Percentiles rank a stretch among this genome's conserved stretches.
phyloP scores from a whole-genome alignment of 345 rosid genomes.

The Tarenaya hassleriana region DNA sequence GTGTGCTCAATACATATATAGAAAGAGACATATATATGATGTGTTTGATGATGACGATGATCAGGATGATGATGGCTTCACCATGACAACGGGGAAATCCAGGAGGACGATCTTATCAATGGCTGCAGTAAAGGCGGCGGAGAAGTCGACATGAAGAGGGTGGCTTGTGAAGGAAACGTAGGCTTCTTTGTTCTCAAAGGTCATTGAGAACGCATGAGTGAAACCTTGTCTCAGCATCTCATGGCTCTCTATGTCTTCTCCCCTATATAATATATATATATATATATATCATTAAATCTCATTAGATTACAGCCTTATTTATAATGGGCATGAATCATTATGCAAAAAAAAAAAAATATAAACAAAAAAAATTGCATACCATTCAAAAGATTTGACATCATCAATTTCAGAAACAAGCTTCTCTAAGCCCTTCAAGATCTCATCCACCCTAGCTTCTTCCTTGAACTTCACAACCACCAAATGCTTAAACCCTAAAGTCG shows the following conservation, averaged over 20 bases:
- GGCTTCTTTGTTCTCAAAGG: slow-evolving; percentile 74
- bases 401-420: slow-evolving; percentile 65
- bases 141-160: slow-evolving; percentile 74
- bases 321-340: too few relatives aligned
- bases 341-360: background rate
- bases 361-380: slow-evolving; percentile 41
- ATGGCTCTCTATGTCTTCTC: slow-evolving; percentile 64
- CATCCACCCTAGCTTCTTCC: slow-evolving; percentile 54
- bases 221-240: slow-evolving; percentile 96
- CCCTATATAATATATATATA: slow-evolving; percentile 43
- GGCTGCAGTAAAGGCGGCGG: slow-evolving; percentile 63
- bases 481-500: slow-evolving; percentile 70
- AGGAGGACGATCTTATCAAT: slow-evolving; percentile 75
- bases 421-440: slow-evolving; percentile 76
- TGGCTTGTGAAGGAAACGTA: slow-evolving; percentile 52
- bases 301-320: too few relatives aligned
- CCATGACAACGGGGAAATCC: slow-evolving; percentile 53
- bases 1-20: too few relatives aligned
- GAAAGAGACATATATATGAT: too few relatives aligned
- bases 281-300: background rate
- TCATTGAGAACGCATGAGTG: slow-evolving; percentile 74
- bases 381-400: slow-evolving; percentile 79
- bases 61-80: too few relatives aligned
- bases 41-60: too few relatives aligned
- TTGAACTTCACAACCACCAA: slow-evolving; percentile 84